phyloP scores from a whole-genome alignment of 1,284 basidiomycete genomes.

The Puccinia hordei region DNA sequence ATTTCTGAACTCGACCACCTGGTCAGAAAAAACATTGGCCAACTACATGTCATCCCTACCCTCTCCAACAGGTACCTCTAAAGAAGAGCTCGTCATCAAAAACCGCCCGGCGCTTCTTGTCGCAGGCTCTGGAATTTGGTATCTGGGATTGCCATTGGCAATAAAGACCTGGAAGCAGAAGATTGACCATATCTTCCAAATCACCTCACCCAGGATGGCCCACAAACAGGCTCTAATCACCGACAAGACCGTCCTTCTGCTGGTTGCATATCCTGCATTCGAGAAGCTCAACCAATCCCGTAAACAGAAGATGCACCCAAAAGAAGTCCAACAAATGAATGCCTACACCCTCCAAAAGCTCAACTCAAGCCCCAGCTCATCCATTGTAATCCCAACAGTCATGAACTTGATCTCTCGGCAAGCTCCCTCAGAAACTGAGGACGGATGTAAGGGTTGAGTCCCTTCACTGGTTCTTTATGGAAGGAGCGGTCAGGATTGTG shows the following conservation, averaged over 20 bases:
- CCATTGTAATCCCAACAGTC: conserved; percentile 41
- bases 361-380: conserved; percentile 16
- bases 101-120: conserved; percentile 69
- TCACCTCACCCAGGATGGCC: not conserved
- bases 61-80: conserved; percentile 48
- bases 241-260: conserved; percentile 46
- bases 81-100: not conserved
- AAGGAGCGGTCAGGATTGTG: too few relatives aligned
- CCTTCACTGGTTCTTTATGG: too few relatives aligned
- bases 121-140: conserved; percentile 82
- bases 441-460: too few relatives aligned
- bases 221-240: not conserved
- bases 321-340: conserved; percentile 40
- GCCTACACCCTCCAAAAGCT: conserved; percentile 23
- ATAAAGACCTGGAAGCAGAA: conserved; percentile 24
- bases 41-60: conserved; percentile 53
- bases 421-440: conserved; percentile 66
- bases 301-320: conserved; percentile 32
- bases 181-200: conserved; percentile 28
- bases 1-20: conserved; percentile 72
- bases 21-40: conserved; percentile 59
- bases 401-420: conserved; percentile 51
- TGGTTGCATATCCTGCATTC: conserved; percentile 34
- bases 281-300: conserved; percentile 37
- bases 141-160: conserved; percentile 64